phyloP scores from a whole-genome alignment of 1,139 yeast genomes.

The Geotrichum carabidarum region DNA sequence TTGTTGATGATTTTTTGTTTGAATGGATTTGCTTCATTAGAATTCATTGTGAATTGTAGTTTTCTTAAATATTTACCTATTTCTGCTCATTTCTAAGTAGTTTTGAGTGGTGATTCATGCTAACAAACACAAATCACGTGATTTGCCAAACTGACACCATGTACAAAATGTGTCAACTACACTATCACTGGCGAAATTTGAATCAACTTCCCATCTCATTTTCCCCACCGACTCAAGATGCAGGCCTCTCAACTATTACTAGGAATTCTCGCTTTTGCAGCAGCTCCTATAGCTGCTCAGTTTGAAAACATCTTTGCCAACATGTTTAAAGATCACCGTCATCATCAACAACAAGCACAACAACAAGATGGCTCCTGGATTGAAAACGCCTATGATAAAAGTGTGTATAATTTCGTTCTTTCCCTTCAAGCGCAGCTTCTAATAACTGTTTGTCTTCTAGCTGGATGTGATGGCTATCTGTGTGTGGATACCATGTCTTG shows the following conservation, averaged over 20 bases:
- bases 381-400: conserved; percentile 34
- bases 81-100: too few relatives aligned
- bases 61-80: too few relatives aligned
- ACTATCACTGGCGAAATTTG: too few relatives aligned
- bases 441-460: conserved; percentile 1
- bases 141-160: too few relatives aligned
- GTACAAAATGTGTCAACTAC: too few relatives aligned
- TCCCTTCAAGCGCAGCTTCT: not conserved
- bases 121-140: too few relatives aligned
- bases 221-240: not conserved
- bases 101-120: too few relatives aligned
- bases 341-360: conserved; percentile 25
- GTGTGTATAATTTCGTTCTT: conserved; percentile 23
- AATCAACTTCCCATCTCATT: not conserved
- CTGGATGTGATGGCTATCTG: conserved; percentile 58
- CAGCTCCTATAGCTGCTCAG: conserved; percentile 24
- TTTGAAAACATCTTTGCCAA: conserved; percentile 38
- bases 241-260: not conserved
- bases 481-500: conserved; percentile 82
- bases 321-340: conserved; percentile 33
- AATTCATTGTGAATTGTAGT: too few relatives aligned
- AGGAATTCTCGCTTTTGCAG: not conserved
- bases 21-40: too few relatives aligned
- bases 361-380: conserved; percentile 29
- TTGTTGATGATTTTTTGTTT: too few relatives aligned